phyloP scores from a whole-genome alignment of 129 eudicot species.

The Lactuca sativa region DNA sequence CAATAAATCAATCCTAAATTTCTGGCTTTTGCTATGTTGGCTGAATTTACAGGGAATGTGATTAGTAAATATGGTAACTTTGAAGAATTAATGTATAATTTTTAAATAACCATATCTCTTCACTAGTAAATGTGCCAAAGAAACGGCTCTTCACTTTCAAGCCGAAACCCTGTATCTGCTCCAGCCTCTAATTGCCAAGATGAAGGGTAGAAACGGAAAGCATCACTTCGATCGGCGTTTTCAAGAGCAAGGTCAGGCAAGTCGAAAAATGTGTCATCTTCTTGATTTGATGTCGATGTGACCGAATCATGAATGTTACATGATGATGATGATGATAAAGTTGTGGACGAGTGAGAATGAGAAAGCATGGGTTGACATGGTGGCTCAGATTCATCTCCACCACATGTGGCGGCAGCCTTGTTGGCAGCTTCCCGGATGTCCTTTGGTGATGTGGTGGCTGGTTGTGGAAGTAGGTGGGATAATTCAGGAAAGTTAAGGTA shows the following conservation, averaged over 20 bases:
- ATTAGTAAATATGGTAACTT: constrained; percentile 9
- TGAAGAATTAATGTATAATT: constrained; percentile 7
- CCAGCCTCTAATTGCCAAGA: constrained; percentile 57
- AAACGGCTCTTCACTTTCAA: constrained; percentile 49
- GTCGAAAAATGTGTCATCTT: constrained; percentile 59
- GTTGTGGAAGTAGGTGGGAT: constrained; percentile 56
- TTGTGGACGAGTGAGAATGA: constrained; percentile 46
- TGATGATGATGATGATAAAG: constrained; percentile 35
- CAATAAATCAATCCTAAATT: constrained; percentile 12
- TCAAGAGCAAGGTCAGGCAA: constrained; percentile 59
- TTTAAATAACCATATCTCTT: constrained; percentile 8
- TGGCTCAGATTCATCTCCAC: constrained; percentile 16
- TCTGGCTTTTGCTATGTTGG: constrained; percentile 5
- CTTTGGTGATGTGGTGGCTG: constrained; percentile 59
- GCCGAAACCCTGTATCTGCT: constrained; percentile 48
- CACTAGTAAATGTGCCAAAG: constrained; percentile 38
- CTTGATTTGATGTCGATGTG: constrained; percentile 29
- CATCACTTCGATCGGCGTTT: constrained; percentile 28
- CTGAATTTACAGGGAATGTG: constrained; percentile 4
- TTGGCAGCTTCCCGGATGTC: constrained; percentile 77
- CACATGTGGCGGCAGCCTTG: constrained; percentile 43
- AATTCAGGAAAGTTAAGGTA: constrained; percentile 65
- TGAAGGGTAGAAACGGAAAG: constrained; percentile 32
- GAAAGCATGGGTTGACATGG: constrained; percentile 34
- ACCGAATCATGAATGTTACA: constrained; percentile 38